Percentiles rank a stretch among this genome's conserved stretches.
These are phyloP conservation scores for Trypanosoma platydactyli DNA, from an alignment of 208 protist species.

Conservation along the genomic window DNA sequence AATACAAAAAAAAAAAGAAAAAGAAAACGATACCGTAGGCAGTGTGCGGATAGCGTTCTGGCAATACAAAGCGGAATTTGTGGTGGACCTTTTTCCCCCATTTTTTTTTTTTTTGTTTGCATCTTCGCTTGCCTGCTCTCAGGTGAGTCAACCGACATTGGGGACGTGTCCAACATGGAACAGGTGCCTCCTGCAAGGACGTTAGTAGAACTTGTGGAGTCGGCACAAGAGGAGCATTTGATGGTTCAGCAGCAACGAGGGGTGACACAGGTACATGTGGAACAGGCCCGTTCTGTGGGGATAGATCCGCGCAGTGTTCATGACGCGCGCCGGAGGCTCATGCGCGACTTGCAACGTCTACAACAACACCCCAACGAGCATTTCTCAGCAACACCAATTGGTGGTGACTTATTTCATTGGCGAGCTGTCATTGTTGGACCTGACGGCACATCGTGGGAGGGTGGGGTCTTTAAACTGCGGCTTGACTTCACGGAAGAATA, in stretches of 20 bases:
- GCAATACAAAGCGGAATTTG: background rate
- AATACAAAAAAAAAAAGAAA: conserved; percentile 14
- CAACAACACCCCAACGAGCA: conserved; percentile 38
- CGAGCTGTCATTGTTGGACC: conserved; percentile 83
- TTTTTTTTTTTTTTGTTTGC: background rate
- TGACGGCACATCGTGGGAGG: conserved; percentile 81
- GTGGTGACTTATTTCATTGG: conserved; percentile 86
- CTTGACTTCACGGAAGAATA: conserved; percentile 83
- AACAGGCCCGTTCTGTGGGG: background rate
- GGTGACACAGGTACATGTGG: background rate
- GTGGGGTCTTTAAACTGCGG: conserved; percentile 84
- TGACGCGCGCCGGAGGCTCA: conserved; percentile 65
- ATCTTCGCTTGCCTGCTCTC: background rate
- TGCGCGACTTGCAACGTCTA: conserved; percentile 63
- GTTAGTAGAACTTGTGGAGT: background rate
- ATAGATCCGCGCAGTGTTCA: conserved; percentile 35
- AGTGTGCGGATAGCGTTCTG: too few species aligned
- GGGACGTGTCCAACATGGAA: background rate
- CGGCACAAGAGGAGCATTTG: background rate
- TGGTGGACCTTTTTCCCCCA: background rate
- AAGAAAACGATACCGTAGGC: background rate
- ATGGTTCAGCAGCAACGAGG: conserved; percentile 20
- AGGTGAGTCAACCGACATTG: background rate
- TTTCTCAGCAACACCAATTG: conserved; percentile 63
- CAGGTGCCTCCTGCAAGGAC: background rate